Evolutionary conservation across 106 monocot species (phyloP), one percentile per base, ranked within the genome.

Genomic region (Amphibolis antarctica): DNA sequence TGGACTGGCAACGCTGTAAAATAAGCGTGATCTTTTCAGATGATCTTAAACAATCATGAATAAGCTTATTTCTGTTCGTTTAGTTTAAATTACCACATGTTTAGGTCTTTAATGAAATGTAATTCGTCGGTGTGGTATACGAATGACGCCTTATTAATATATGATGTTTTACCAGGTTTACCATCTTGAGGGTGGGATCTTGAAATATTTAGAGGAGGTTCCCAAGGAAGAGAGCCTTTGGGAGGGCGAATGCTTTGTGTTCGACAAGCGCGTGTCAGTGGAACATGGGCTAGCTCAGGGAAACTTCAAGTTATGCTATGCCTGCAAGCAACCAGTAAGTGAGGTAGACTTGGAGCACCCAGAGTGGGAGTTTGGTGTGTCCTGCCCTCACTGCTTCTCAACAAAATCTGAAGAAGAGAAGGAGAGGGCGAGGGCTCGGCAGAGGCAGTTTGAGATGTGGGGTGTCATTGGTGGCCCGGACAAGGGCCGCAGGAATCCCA

Each of bases 221-320:
- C 86, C 93, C 0, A 83, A 81, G 64, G 66, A 57, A 7, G 83
- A 89, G 64, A 86, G 86, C 62, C 79, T 86, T 0, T 94, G 93
- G 93, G 93, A 94, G 62, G 89, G 93, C 1, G 89, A 94, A 55
- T 94, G 93, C 69, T 94, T 94, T 74, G 93, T 94, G 10, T 94
- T 94, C 54, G 93, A 94, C 52, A 94, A 94, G 67, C 66, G 89
- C 22, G 93, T 94, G 14, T 89, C 93, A 1, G 93, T 94, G 1
- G 83, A 94, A 49, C 93, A 94, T 65, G 93, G 93, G 1, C 43
- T 94, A 44, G 46, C 36, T 31, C 93, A 79, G 51, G 93, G 93
- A 66, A 83, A 68, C 55, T 84, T 83, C 63, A 94, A 94, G 61
- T 81, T 94, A n/a, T 94, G 93, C 68, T 89, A 89, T 48, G 93